Base-by-base conservation (phyloP, 495 filamentous ascomycete genomes). In the Parachaetomium inaequale region DNA sequence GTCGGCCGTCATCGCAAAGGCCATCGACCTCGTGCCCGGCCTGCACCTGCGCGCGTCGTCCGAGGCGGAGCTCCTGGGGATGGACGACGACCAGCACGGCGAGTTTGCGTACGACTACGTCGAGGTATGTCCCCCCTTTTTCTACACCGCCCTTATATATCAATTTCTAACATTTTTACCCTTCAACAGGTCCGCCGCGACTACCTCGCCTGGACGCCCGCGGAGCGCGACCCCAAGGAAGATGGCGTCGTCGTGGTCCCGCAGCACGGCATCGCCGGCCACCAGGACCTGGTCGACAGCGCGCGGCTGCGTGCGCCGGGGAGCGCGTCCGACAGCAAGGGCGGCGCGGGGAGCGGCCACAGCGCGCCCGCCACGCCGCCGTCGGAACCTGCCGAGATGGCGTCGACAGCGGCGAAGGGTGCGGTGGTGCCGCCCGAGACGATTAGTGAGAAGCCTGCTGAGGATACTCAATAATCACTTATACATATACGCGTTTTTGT, bases 81-180 rank as follows among this genome's bases (percentile, higher is more conserved):
- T 98, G 93, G 94, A 98, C 68, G 95, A 98, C 73, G 94, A 98
- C 78, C 94, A 98, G 72, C 88, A 97, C 36, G 94, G 94, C 71
- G 94, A 98, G 76, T 98, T 98, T 71, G 95, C 94, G 7, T 98
- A 98, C 79, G 94, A 98, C 76, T 98, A 98, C 74, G 94, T 98
- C 67, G 94, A 98, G 81, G 72, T 74, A 69, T 42, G 68, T 66
- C 21, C 36, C 17, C 11, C 21, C 15, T 29, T 32, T 8, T 23
- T 40, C 25, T 55, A 5, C 32, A 21, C 40, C 29, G 4, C 23
- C 25, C 8, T 4, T 43, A 36, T 11, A 38, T 7, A 21, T 15
- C 21, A 0, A 11, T 36, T 17, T 19, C 51, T 55, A 62, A 62
- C 53, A 43, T 38, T 3, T 17, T 19, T 36, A 29, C 25, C 7